Conservation (phyloP, 139 green algal genomes). For the Edaphochlamys debaryana region DNA sequence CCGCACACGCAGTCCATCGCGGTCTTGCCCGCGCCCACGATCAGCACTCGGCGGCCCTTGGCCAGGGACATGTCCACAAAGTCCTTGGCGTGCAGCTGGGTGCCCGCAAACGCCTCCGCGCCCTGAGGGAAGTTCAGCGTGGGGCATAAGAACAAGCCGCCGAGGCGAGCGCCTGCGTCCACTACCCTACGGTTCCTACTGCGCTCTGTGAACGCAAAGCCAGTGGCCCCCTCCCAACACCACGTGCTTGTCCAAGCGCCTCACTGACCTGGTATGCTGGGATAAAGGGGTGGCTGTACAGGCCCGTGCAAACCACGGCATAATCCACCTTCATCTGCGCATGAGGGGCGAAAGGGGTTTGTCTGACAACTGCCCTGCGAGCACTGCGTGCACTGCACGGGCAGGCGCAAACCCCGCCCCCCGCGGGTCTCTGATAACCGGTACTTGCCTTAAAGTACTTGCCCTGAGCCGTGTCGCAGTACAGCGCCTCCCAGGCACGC, state of each 20-base stretch:
- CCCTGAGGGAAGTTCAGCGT: too few species aligned
- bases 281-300: neutral
- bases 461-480: neutral
- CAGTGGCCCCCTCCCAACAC: too few species aligned
- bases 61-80: neutral
- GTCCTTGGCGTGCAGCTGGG: neutral
- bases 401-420: too few species aligned
- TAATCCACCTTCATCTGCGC: neutral
- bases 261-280: neutral
- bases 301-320: neutral
- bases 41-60: neutral
- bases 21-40: slow-evolving; percentile 32
- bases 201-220: too few species aligned
- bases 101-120: neutral
- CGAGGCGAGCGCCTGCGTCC: too few species aligned
- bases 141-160: too few species aligned
- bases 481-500: neutral
- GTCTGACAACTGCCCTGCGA: too few species aligned
- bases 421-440: neutral
- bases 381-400: too few species aligned
- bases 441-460: neutral
- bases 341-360: too few species aligned
- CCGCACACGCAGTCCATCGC: slow-evolving; percentile 8
- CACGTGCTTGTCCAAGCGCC: too few species aligned
- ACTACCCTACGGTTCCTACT: too few species aligned